Base-by-base conservation (phyloP, 2,329 filamentous ascomycete genomes). In the Claviceps monticola region DNA sequence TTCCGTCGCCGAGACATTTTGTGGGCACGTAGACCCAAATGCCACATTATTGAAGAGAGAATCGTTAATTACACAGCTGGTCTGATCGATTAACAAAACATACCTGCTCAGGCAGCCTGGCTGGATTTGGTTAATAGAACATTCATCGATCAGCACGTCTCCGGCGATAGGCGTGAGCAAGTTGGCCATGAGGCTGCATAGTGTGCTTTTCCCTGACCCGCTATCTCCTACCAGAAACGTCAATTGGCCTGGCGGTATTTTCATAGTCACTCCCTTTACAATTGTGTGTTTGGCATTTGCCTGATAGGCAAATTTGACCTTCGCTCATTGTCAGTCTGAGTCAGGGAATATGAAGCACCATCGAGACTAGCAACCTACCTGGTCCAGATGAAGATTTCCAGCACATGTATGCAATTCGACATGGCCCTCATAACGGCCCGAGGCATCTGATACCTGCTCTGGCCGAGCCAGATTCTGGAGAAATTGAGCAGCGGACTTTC, bases 161-260 rank as follows among this genome's bases (percentile, higher is more conserved):
- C 90, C 91, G 0, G 69, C 69, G 0, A 69, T 65, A 0, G 86
- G 79, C 6, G 78, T 71, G 61, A 96, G 95, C 58, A 94, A 86
- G 13, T 83, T 79, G 49, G 89, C 74, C 0, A 97, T 73, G 0
- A 97, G 73, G 61, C 88, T 88, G 1, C 84, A 83, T 1, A 97
- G 62, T 0, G 91, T 97, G 58, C 88, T 95, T 65, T 97, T 97
- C 0, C 91, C 91, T 2, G 88, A 95, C 0, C 93, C 93, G 60
- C 88, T 95, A 59, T 76, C 78, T 0, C 91, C 93, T 48, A 96
- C 79, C 2, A 97, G 73, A 60, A 93, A 96, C 0, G 82, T 88
- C 3, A 84, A 80, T 55, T 86, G 74, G 0, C 86, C 83, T 0
- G 83, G 74, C 0, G 82, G 78, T 53, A 97, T 91, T 56, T 74